Base-by-base conservation (phyloP, 2,329 filamentous ascomycete genomes). In the Aschersonia sp. region DNA sequence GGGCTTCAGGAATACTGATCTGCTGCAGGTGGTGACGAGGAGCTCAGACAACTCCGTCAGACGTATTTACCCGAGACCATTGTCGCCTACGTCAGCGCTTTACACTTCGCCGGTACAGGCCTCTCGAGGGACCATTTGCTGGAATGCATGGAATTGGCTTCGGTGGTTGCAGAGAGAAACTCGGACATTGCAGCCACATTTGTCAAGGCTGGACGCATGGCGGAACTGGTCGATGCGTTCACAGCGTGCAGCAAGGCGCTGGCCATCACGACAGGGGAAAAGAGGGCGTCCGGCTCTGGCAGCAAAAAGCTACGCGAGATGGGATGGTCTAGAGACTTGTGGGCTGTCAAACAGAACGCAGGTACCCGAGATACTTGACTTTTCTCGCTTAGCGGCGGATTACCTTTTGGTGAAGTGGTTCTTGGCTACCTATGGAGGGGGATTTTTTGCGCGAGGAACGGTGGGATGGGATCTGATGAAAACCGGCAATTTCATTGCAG, bases 51-150 rank as follows among this genome's bases (percentile, higher is more conserved):
- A 30, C 77, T 97, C 46, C 80, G 88, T 54, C 75, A 79, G 47
- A 76, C 78, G 0, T 97, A 94, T 63, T 72, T 98, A 4, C 89
- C 92, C 2, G 88, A 96, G 61, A 76, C 86, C 14, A 71, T 95
- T 42, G 73, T 98, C 45, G 86, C 85, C 3, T 96, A 92, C 61
- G 79, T 92, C 59, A 82, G 78, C 56, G 81, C 85, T 1, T 69
- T 97, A 45, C 85, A 94, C 60, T 85, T 84, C 58, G 83, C 85
- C 0, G 87, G 87, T 4, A 81, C 79, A 44, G 74, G 78, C 45
- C 69, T 94, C 42, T 83, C 80, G 43, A 80, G 87, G 42, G 85
- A 90, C 50, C 77, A 83, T 54, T 72, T 94, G 14, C 73, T 92
- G 30, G 81, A 90, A 59, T 85, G 83, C 57, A 90, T 98, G 85